phyloP scores from a whole-genome alignment of 352 stramenopile species.

The Pythium rishiriense region DNA sequence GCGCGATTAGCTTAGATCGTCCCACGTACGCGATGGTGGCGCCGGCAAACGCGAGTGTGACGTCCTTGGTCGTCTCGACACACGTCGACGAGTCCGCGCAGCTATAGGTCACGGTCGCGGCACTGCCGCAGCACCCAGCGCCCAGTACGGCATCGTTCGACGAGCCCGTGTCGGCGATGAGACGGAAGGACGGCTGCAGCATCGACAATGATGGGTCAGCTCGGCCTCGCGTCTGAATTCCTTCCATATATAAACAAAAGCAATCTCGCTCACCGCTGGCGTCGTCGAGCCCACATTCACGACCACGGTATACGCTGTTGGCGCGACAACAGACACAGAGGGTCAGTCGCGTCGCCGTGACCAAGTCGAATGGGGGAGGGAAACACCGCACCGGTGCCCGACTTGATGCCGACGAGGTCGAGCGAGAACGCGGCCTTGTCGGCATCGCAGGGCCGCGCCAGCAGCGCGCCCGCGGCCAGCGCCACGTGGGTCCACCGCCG shows the following conservation, averaged over 20 bases:
- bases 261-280: slow-evolving; percentile 6
- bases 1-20: neutral
- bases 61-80: slow-evolving; percentile 20
- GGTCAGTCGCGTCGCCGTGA: no score
- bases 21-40: slow-evolving; percentile 65
- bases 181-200: slow-evolving; percentile 61
- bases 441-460: slow-evolving; percentile 8
- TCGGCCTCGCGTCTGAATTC: neutral
- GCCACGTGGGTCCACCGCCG: no score
- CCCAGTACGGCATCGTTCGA: slow-evolving; percentile 78
- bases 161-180: slow-evolving; percentile 85
- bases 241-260: neutral
- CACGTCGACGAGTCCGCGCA: slow-evolving; percentile 73
- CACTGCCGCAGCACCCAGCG: slow-evolving; percentile 50
- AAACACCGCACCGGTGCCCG: slow-evolving; percentile 29
- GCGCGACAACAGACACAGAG: neutral
- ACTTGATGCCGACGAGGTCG: slow-evolving; percentile 36
- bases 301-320: slow-evolving; percentile 33
- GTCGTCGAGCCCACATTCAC: slow-evolving; percentile 33
- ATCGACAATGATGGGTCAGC: no score
- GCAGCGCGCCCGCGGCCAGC: neutral
- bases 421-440: slow-evolving; percentile 39
- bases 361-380: neutral
- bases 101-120: slow-evolving; percentile 54
- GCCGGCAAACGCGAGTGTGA: slow-evolving; percentile 58